Conservation (phyloP, 495 filamentous ascomycete species). For the Copromyces sp. region DNA sequence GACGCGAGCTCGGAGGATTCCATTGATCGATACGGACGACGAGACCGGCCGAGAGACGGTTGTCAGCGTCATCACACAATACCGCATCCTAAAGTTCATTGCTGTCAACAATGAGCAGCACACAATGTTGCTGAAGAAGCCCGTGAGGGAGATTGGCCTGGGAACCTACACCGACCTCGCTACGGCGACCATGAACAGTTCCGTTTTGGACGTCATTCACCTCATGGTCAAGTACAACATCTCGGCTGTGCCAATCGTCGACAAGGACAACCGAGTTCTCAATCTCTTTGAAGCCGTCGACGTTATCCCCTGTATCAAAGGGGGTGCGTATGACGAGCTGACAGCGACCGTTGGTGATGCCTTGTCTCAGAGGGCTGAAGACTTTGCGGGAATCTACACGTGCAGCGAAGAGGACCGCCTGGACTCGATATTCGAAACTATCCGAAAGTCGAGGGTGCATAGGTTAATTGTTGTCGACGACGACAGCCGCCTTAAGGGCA, state of each 20-base stretch:
- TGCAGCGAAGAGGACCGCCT: slow-evolving; percentile 85
- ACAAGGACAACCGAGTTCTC: slow-evolving; percentile 68
- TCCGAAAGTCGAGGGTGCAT: slow-evolving; percentile 89
- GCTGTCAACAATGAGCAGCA: slow-evolving; percentile 87
- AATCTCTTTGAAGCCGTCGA: slow-evolving; percentile 99
- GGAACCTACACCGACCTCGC: slow-evolving; percentile 74
- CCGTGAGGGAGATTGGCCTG: slow-evolving; percentile 71
- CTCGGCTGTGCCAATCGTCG: slow-evolving; percentile 87
- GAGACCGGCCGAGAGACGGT: slow-evolving; percentile 90
- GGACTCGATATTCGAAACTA: slow-evolving; percentile 93
- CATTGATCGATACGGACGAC: slow-evolving; percentile 87
- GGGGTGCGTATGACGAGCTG: slow-evolving; percentile 84
- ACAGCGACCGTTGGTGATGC: slow-evolving; percentile 82
- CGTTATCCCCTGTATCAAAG: slow-evolving; percentile 91
- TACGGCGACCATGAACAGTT: slow-evolving; percentile 82
- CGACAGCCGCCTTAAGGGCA: slow-evolving; percentile 69
- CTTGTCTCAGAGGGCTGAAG: slow-evolving; percentile 74
- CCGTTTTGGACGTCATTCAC: slow-evolving; percentile 94
- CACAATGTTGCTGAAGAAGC: slow-evolving; percentile 81
- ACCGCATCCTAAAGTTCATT: slow-evolving; percentile 96
- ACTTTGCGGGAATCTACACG: slow-evolving; percentile 94
- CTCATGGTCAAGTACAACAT: slow-evolving; percentile 87
- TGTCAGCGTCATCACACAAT: slow-evolving; percentile 94
- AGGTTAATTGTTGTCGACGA: slow-evolving; percentile 88
- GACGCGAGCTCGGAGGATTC: slow-evolving; percentile 85